phyloP scores from a whole-genome alignment of 139 green algal species.

The Gonium pectorale region DNA sequence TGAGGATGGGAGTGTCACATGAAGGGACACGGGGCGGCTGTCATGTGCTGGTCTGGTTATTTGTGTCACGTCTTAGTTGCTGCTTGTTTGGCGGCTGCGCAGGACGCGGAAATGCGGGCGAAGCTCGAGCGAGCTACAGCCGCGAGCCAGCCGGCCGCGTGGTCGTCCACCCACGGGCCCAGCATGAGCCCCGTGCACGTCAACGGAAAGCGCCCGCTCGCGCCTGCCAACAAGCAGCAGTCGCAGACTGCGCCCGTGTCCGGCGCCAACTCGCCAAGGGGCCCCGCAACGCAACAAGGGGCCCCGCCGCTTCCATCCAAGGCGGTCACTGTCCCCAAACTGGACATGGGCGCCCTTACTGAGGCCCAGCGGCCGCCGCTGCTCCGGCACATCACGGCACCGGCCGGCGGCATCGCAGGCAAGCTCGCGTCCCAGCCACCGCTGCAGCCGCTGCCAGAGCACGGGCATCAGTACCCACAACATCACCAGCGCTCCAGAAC shows the following conservation, averaged over 20 bases:
- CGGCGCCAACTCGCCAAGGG: neutral
- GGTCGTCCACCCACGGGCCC: neutral
- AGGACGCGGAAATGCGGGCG: constrained; percentile 25
- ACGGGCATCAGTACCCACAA: neutral
- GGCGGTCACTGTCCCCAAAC: neutral
- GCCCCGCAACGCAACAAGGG: neutral
- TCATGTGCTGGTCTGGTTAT: too few species aligned
- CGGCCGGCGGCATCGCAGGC: constrained; percentile 2
- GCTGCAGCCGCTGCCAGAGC: constrained; percentile 31
- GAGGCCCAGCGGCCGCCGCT: constrained; percentile 9
- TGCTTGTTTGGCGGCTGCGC: neutral
- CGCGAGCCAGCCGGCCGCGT: neutral
- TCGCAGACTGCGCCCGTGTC: too few species aligned
- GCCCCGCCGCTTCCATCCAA: neutral
- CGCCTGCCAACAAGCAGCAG: neutral
- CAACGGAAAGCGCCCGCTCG: neutral
- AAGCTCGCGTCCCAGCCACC: neutral
- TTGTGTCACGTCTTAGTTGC: too few species aligned
- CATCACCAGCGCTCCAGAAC: constrained; percentile 11
- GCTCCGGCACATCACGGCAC: constrained; percentile 23
- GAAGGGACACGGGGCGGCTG: too few species aligned
- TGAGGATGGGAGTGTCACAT: too few species aligned
- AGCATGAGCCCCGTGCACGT: neutral
- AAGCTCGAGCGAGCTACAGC: neutral
- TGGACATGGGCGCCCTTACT: neutral